Percentiles rank a stretch among this genome's conserved stretches.
These are phyloP conservation scores for Eimeria praecox DNA, from an alignment of 169 alveolate species.

Conservation along the genomic window DNA sequence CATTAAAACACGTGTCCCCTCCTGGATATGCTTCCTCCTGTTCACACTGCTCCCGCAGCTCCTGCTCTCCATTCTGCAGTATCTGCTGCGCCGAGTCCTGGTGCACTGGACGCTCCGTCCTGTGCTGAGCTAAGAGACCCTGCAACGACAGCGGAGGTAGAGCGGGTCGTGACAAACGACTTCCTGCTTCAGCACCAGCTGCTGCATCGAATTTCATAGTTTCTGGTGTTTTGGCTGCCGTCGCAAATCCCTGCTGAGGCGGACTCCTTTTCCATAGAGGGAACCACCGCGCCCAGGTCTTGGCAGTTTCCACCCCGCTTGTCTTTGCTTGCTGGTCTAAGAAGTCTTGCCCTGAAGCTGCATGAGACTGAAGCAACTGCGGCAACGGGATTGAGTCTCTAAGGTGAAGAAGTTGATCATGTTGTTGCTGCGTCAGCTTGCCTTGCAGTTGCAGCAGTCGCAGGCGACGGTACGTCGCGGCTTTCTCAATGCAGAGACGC, in stretches of 20 bases:
- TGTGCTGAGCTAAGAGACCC: constrained; percentile 22
- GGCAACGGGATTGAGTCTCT: constrained; percentile 28
- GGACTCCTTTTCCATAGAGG: background rate
- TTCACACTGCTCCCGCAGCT: background rate
- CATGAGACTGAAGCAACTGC: constrained; percentile 28
- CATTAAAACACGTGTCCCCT: background rate
- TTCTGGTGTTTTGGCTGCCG: background rate
- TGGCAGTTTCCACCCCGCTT: background rate
- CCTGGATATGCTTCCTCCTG: background rate
- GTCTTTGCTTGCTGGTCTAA: constrained; percentile 15
- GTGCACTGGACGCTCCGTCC: background rate
- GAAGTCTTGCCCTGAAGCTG: constrained; percentile 58
- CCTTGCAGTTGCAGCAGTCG: constrained; percentile 61
- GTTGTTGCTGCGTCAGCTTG: constrained; percentile 18
- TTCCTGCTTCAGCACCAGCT: background rate
- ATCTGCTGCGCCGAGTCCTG: background rate
- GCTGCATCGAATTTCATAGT: background rate
- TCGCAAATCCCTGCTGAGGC: background rate
- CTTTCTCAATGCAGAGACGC: constrained; percentile 42
- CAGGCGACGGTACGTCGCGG: constrained; percentile 49
- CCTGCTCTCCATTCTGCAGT: background rate
- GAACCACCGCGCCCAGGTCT: constrained; percentile 38
- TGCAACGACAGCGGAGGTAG: constrained; percentile 58
- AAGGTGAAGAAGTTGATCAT: background rate
- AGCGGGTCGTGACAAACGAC: background rate